Conservation (phyloP, 2,329 filamentous ascomycete genomes). For the Scopulariopsis brevicaulis region DNA sequence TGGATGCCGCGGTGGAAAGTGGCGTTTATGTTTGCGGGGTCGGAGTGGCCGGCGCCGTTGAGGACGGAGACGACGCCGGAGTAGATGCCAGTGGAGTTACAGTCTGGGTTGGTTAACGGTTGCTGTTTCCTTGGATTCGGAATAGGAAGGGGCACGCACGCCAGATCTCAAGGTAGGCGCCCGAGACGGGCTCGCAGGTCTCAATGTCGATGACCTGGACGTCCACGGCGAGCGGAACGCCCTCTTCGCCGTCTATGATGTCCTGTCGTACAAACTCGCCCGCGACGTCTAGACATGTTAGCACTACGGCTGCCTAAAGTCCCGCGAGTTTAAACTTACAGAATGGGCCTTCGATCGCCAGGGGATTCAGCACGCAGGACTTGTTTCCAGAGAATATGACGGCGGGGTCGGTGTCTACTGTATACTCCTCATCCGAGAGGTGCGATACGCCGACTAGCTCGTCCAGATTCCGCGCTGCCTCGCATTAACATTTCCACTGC, state of each 20-base stretch:
- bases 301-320: neutral
- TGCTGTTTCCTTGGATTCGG: neutral
- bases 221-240: slow-evolving; percentile 27
- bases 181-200: slow-evolving; percentile 25
- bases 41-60: slow-evolving; percentile 18
- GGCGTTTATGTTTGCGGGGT: slow-evolving; percentile 17
- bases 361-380: slow-evolving; percentile 36
- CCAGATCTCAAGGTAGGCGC: slow-evolving; percentile 30
- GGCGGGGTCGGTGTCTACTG: slow-evolving; percentile 13
- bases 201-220: slow-evolving; percentile 29
- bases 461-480: slow-evolving; percentile 9
- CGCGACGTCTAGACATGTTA: slow-evolving; percentile 15
- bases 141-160: slow-evolving; percentile 5
- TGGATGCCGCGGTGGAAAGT: slow-evolving; percentile 28
- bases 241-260: slow-evolving; percentile 26
- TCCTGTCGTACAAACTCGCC: slow-evolving; percentile 25
- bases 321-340: slow-evolving; percentile 12
- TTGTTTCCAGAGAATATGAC: slow-evolving; percentile 22
- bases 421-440: slow-evolving; percentile 19
- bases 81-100: slow-evolving; percentile 33
- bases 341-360: slow-evolving; percentile 38
- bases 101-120: slow-evolving; percentile 11
- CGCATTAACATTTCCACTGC: neutral
- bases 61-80: slow-evolving; percentile 22
- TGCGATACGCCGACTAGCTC: slow-evolving; percentile 21